Evolutionary conservation across 73 alveolate genomes (phyloP).

Genomic region (Durusdinium trenchii): DNA sequence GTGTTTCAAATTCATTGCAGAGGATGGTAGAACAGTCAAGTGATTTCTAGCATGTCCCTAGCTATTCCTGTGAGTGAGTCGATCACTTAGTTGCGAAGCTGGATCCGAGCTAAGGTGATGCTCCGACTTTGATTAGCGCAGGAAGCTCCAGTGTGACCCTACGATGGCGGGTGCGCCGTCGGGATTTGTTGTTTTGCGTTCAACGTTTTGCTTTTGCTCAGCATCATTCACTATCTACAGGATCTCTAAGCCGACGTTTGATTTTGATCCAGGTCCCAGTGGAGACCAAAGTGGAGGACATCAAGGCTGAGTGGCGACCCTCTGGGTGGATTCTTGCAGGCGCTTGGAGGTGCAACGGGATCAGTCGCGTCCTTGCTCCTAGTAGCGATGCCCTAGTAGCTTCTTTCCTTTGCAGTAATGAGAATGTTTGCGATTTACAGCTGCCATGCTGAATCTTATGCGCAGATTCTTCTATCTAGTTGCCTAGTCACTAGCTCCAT

Average conservation of each 20-base stretch:
- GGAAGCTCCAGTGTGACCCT: slow-evolving; percentile 60
- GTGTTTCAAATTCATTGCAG: background rate
- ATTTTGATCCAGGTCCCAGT: slow-evolving; percentile 45
- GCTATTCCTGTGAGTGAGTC: background rate
- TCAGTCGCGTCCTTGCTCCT: background rate
- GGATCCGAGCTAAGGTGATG: slow-evolving; percentile 26
- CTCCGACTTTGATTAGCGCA: slow-evolving; percentile 45
- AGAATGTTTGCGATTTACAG: background rate
- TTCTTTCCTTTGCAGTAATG: background rate
- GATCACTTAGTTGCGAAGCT: background rate
- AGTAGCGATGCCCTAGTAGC: too few relatives aligned
- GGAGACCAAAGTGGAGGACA: slow-evolving; percentile 53
- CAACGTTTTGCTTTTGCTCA: background rate
- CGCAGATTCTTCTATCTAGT: background rate
- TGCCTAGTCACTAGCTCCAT: background rate
- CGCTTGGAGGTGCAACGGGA: slow-evolving; percentile 39
- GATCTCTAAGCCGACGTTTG: too few relatives aligned
- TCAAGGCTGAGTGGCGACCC: slow-evolving; percentile 66
- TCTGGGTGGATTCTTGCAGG: slow-evolving; percentile 55
- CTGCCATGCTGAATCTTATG: too few relatives aligned
- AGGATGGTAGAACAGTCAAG: background rate
- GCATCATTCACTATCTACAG: too few relatives aligned
- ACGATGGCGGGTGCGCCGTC: slow-evolving; percentile 57
- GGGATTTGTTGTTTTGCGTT: background rate
- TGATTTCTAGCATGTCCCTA: background rate